phyloP scores from a whole-genome alignment of 1,284 basidiomycete genomes.

The Megacollybia platyphylla region DNA sequence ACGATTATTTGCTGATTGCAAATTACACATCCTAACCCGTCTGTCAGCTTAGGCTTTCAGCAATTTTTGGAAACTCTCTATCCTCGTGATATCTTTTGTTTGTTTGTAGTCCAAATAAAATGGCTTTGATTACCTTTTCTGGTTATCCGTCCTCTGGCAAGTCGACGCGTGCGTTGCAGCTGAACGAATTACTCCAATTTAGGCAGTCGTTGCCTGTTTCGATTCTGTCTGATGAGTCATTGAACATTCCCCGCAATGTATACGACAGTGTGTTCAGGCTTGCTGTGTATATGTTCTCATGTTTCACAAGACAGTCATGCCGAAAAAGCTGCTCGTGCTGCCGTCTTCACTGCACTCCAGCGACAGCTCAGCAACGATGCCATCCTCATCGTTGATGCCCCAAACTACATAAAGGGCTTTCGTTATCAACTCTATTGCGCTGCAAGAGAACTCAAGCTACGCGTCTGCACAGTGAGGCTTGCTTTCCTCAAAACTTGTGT shows the following conservation, averaged over 20 bases:
- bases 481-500: slow-evolving; percentile 1
- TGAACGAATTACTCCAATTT: slow-evolving; percentile 51
- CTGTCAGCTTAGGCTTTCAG: background rate
- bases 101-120: slow-evolving; percentile 16
- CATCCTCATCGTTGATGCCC: slow-evolving; percentile 81
- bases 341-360: slow-evolving; percentile 80
- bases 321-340: slow-evolving; percentile 84
- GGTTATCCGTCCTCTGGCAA: slow-evolving; percentile 89
- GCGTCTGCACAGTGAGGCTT: slow-evolving; percentile 75
- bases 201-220: slow-evolving; percentile 44
- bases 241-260: slow-evolving; percentile 51
- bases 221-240: slow-evolving; percentile 70
- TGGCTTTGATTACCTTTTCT: slow-evolving; percentile 92
- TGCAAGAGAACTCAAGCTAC: slow-evolving; percentile 76
- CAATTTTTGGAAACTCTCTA: background rate
- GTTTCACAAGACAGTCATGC: slow-evolving; percentile 51
- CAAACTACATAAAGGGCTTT: slow-evolving; percentile 97
- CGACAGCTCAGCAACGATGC: slow-evolving; percentile 62
- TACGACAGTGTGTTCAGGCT: slow-evolving; percentile 52
- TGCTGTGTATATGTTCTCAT: background rate
- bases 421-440: slow-evolving; percentile 97
- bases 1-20: background rate
- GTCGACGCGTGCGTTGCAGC: slow-evolving; percentile 56
- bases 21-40: background rate
- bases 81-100: background rate